Conservation (phyloP, 176 grass and related monocot species). For the Puccinellia tenuiflora region DNA sequence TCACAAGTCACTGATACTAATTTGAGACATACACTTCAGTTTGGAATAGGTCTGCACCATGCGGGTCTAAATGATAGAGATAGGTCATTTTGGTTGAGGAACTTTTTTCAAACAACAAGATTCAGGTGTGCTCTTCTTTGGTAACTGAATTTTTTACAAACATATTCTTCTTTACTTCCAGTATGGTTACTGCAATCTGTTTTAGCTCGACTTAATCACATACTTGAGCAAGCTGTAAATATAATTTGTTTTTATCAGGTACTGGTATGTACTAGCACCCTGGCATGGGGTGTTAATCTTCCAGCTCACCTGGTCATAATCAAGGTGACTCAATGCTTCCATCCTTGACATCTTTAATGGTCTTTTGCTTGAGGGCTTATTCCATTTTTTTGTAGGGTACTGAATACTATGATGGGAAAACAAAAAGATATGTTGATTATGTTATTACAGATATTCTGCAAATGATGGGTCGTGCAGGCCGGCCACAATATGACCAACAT, state of each 20-base stretch:
- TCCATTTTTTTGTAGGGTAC: constrained; percentile 58
- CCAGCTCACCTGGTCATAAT: constrained; percentile 96
- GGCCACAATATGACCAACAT: constrained; percentile 95
- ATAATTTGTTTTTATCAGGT: constrained; percentile 43
- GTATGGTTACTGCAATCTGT: background rate
- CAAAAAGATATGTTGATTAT: constrained; percentile 97
- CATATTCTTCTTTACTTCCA: constrained; percentile 2
- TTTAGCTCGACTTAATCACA: background rate
- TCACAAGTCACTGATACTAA: constrained; percentile 91
- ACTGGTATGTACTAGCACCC: constrained; percentile 93
- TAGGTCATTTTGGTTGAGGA: constrained; percentile 88
- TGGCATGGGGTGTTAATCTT: constrained; percentile 99
- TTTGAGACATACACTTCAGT: constrained; percentile 92
- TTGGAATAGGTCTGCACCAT: constrained; percentile 98
- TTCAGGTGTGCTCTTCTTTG: constrained; percentile 58
- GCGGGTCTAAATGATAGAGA: constrained; percentile 97
- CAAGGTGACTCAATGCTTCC: constrained; percentile 54
- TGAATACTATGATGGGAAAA: constrained; percentile 95
- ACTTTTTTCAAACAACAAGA: constrained; percentile 98
- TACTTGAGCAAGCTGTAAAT: constrained; percentile 19
- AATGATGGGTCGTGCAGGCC: constrained; percentile 99
- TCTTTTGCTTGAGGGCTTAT: constrained; percentile 18
- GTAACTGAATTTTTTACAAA: background rate
- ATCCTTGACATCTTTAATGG: constrained; percentile 5
- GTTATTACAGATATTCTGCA: constrained; percentile 98